Evolutionary conservation across 2,329 filamentous ascomycete genomes (phyloP).

Genomic region (Aspergillus uvarum): DNA sequence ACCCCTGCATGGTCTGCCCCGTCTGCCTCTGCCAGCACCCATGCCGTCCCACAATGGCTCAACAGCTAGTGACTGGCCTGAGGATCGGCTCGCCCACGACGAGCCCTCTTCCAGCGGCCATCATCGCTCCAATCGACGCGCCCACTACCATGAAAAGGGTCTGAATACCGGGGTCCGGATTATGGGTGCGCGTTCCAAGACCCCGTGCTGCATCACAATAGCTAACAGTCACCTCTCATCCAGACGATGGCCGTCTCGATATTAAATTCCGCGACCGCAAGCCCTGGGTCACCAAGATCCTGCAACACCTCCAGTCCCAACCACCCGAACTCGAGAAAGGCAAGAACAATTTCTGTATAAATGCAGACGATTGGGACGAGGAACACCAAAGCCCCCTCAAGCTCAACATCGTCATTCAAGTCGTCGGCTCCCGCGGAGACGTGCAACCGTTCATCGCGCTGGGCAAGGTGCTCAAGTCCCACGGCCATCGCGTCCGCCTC

Average conservation of each 20-base stretch:
- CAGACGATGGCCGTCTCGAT: constrained; percentile 75
- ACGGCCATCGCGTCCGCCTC: constrained; percentile 70
- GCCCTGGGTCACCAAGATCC: constrained; percentile 63
- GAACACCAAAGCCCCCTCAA: constrained; percentile 13
- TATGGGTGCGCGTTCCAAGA: constrained; percentile 13
- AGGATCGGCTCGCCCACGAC: neutral
- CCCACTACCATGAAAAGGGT: constrained; percentile 6
- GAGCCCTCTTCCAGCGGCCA: neutral
- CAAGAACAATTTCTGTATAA: constrained; percentile 3
- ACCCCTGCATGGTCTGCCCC: neutral
- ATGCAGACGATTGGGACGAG: neutral
- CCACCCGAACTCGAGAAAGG: constrained; percentile 2
- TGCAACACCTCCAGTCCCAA: constrained; percentile 50
- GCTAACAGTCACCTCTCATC: neutral
- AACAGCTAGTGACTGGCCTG: constrained; percentile 15
- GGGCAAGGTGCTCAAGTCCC: constrained; percentile 63
- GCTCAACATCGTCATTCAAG: constrained; percentile 69
- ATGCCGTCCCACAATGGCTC: constrained; percentile 4
- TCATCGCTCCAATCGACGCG: neutral
- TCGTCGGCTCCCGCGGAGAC: constrained; percentile 72
- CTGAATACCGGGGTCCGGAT: constrained; percentile 22
- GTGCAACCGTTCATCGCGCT: constrained; percentile 74
- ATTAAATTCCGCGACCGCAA: constrained; percentile 76
- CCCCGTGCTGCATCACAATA: neutral
- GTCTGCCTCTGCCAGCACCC: neutral